Evolutionary conservation across 2,329 filamentous ascomycete genomes (phyloP), one percentile per base, ranked within the genome.

Genomic region (Fusarium fracticaudum): DNA sequence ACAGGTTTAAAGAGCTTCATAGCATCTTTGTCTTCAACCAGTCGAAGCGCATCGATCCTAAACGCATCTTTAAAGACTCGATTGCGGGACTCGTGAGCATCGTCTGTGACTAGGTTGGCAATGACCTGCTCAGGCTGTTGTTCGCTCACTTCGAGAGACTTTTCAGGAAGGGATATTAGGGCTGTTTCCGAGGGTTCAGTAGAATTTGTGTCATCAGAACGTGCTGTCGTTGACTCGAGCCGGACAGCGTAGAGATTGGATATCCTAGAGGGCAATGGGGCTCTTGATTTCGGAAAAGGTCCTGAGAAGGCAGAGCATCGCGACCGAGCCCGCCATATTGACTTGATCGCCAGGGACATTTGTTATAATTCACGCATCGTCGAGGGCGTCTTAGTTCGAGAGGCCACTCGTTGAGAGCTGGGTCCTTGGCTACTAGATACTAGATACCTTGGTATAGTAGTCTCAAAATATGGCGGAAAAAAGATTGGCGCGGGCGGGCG

Each of bases 301-400:
- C 74, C 75, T 69, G 75, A 60, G 62, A 77, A 69, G 74, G 77
- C 76, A 72, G 76, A 77, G 75, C 76, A 79, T 74, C 78, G 82
- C 74, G 79, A 78, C 79, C 81, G 80, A 78, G 80, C 81, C 81
- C 84, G 83, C 84, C 83, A 84, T 80, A 81, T 69, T 78, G 81
- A 80, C 74, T 81, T 82, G 83, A 84, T 82, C 81, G 84, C 84
- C 80, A 84, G 80, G 80, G 81, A 85, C 85, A 87, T 86, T 83
- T 77, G 79, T 83, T 82, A 86, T 84, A 76, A 80, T 65, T 64
- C 76, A 77, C 66, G 73, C 84, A 86, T 86, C 55, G 71, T 81
- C 69, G 66, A 61, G 48, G 41, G 22, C 17, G 64, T 48, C 44
- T 51, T 67, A 20, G 54, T 67, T 22, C 60, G 50, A 26, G 59